Percentiles rank a stretch among this genome's conserved stretches.
Evolutionary conservation across 129 eudicot genomes (phyloP).

Genomic region (Helianthus annuus): DNA sequence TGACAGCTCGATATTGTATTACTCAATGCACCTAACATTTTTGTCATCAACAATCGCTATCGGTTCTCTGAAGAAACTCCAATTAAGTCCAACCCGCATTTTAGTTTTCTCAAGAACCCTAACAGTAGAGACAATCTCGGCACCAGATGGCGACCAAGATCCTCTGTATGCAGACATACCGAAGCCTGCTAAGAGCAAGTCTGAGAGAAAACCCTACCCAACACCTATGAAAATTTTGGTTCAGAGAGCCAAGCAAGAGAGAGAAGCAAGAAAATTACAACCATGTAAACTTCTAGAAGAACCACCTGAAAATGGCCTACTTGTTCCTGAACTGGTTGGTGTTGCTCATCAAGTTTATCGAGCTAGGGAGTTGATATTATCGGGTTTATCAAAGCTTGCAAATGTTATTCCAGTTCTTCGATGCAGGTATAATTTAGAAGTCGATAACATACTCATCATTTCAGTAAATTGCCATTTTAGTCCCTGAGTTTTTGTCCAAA

Average conservation of each 20-base stretch:
- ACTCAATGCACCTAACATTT: slow-evolving; percentile 40
- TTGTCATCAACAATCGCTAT: slow-evolving; percentile 1
- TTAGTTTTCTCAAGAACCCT: slow-evolving; percentile 29
- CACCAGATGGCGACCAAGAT: slow-evolving; percentile 23
- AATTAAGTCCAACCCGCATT: background rate
- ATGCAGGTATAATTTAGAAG: slow-evolving; percentile 45
- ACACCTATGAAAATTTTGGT: slow-evolving; percentile 67
- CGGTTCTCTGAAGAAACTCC: slow-evolving; percentile 22
- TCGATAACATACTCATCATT: background rate
- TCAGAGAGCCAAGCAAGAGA: slow-evolving; percentile 59
- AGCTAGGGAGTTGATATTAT: slow-evolving; percentile 45
- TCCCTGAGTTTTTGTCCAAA: too few species aligned
- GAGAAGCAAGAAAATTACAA: slow-evolving; percentile 50
- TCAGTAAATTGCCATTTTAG: too few species aligned
- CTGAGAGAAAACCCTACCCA: slow-evolving; percentile 66
- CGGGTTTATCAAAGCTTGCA: slow-evolving; percentile 52
- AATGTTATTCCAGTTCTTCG: slow-evolving; percentile 43
- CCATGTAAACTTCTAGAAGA: slow-evolving; percentile 56
- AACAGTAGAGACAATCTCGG: slow-evolving; percentile 24
- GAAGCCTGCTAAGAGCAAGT: slow-evolving; percentile 43
- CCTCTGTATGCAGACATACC: slow-evolving; percentile 49
- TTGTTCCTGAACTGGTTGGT: slow-evolving; percentile 58
- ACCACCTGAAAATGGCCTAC: slow-evolving; percentile 64
- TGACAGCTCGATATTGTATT: background rate
- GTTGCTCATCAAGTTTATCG: slow-evolving; percentile 53